phyloP scores from a whole-genome alignment of 768 basidiomycete species.

The Scleroderma citrinum region DNA sequence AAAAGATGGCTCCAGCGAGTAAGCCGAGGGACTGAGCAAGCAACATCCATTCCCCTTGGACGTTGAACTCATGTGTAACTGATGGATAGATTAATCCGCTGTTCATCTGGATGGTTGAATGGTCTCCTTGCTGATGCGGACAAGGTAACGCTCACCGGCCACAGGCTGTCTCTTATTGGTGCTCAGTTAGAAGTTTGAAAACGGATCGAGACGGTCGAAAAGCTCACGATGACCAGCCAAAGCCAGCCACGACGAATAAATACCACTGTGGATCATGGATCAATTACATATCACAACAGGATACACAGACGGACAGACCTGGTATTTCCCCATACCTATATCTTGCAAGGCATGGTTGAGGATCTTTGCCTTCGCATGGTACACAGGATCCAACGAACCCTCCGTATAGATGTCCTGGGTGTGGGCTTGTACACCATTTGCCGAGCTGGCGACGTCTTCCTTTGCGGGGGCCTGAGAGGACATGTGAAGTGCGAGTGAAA shows the following conservation, averaged over 20 bases:
- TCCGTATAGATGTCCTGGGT: slow-evolving; percentile 24
- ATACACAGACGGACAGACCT: slow-evolving; percentile 24
- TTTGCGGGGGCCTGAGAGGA: slow-evolving; percentile 2
- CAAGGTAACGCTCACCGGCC: no score
- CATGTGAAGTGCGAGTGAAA: no score
- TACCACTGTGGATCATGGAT: slow-evolving; percentile 38
- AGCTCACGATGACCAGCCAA: no score
- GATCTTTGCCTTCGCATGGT: no score
- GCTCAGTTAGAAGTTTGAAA: no score
- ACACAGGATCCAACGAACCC: slow-evolving; percentile 44
- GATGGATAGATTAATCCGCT: slow-evolving; percentile 61
- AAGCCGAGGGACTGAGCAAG: slow-evolving; percentile 70
- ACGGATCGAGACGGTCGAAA: no score
- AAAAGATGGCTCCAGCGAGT: no score
- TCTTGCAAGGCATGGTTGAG: no score
- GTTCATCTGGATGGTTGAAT: slow-evolving; percentile 45
- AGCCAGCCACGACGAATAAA: slow-evolving; percentile 62
- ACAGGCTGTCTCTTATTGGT: no score
- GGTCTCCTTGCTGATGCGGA: not conserved
- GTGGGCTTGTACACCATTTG: slow-evolving; percentile 1
- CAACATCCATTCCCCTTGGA: slow-evolving; percentile 55
- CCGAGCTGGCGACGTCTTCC: not conserved
- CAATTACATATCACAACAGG: slow-evolving; percentile 1
- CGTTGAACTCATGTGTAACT: slow-evolving; percentile 59
- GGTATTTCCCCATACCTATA: no score